Percentiles rank a stretch among this genome's conserved stretches.
phyloP scores from a whole-genome alignment of 148 eudicot species.

The Pouteria glomerata region DNA sequence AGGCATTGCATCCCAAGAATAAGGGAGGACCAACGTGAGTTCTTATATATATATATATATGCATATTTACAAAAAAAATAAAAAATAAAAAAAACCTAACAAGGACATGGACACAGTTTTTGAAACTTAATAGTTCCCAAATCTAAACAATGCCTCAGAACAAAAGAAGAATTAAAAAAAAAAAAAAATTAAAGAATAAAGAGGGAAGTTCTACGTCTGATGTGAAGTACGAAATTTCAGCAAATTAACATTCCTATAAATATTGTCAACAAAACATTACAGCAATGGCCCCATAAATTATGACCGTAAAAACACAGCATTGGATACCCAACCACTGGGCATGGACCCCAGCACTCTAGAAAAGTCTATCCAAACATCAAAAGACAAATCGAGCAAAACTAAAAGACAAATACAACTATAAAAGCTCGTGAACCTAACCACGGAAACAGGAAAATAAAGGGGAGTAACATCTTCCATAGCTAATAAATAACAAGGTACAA shows the following conservation, averaged over 20 bases:
- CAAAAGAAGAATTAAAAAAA: no score
- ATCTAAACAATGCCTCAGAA: no score
- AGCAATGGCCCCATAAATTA: background rate
- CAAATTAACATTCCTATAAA: background rate
- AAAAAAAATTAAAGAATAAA: no score
- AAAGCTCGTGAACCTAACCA: slow-evolving; percentile 7
- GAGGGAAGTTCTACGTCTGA: background rate
- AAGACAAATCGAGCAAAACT: slow-evolving; percentile 14
- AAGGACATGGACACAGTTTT: no score
- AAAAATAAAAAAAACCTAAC: no score
- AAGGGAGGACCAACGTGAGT: no score
- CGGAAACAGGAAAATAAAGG: background rate
- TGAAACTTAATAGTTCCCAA: no score
- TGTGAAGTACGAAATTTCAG: background rate
- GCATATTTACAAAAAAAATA: no score
- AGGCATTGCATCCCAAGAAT: no score
- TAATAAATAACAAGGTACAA: no score
- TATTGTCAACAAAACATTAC: background rate
- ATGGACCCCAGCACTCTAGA: slow-evolving; percentile 16
- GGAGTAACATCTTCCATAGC: no score
- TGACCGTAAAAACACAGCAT: slow-evolving; percentile 10
- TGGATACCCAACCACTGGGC: slow-evolving; percentile 21
- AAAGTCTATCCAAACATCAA: slow-evolving; percentile 14
- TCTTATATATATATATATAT: no score
- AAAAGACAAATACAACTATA: slow-evolving; percentile 13